Evolutionary conservation across 257 asterid species (phyloP), one percentile per base, ranked within the genome.

Genomic region (Voacanga thouarsii): DNA sequence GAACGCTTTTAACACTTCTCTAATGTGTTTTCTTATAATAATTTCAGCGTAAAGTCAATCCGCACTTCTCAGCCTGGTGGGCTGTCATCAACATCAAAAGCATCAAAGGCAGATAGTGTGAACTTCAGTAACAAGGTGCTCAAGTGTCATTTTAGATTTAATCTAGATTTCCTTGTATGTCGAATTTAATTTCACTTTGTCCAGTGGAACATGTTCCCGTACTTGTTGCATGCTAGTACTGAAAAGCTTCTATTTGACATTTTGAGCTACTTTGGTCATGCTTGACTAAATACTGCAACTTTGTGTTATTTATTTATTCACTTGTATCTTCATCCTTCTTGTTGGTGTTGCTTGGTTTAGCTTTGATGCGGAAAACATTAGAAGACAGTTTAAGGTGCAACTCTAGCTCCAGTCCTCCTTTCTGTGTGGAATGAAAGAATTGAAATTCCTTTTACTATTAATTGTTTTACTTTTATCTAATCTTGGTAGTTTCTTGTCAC

Each of bases 31-130:
- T 47, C 61, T 23, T 69, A 84, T 78, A 53, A 77, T 82, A 81
- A 80, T 85, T 72, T 57, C 89, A 94, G 98, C 60, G 97, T 94
- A 81, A 92, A 94, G 89, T 88, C 97, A 74, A 94, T 94, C 75
- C 97, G 98, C 45, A 89, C 96, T 65, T 94, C 97, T 81, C 97
- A 90, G 37, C 97, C 97, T 70, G 85, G 83, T 75, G 94, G 90
- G 21, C 74, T 83, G 23, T 81, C 89, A 50, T 83, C 89, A 81
- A 81, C 90, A 80, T 82, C 89, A 72, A 89, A 86, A 90, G 80
- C 89, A 64, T 85, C 89, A 73, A 92, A 90, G 80, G 85, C 93
- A 77, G 97, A 94, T 75, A 76, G 81, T 53, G 71, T 88, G 80
- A 89, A 83, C 81, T 84, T 85, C 80, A 83, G 87, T 86, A 86